Percentiles rank a stretch among this genome's conserved stretches.
Evolutionary conservation across 495 filamentous ascomycete species (phyloP).

Genomic region (Lepraria neglecta): DNA sequence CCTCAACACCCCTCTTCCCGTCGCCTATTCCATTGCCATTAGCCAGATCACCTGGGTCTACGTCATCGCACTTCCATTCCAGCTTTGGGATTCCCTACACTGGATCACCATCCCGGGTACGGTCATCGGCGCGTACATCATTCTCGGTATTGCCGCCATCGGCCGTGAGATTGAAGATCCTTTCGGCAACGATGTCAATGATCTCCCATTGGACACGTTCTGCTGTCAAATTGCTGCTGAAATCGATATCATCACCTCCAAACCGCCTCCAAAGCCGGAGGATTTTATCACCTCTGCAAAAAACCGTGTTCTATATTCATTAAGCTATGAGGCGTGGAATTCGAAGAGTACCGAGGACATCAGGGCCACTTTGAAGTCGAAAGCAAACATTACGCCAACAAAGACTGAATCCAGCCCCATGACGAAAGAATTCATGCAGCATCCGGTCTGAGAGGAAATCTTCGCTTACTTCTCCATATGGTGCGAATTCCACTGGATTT

Average conservation of each 20-base stretch:
- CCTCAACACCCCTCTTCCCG: slow-evolving; percentile 74
- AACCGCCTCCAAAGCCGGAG: slow-evolving; percentile 47
- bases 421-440: slow-evolving; percentile 1
- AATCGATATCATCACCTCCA: slow-evolving; percentile 64
- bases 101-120: slow-evolving; percentile 86
- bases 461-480: too few relatives aligned
- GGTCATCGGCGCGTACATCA: slow-evolving; percentile 79
- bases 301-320: slow-evolving; percentile 64
- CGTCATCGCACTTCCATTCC: slow-evolving; percentile 76
- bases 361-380: slow-evolving; percentile 45
- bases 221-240: slow-evolving; percentile 66
- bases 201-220: slow-evolving; percentile 72
- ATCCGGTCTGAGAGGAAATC: not conserved
- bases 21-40: slow-evolving; percentile 81
- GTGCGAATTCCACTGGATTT: too few relatives aligned
- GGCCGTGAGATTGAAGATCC: slow-evolving; percentile 86
- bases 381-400: slow-evolving; percentile 27
- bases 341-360: slow-evolving; percentile 55
- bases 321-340: slow-evolving; percentile 61
- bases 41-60: slow-evolving; percentile 86
- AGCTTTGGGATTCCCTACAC: slow-evolving; percentile 54
- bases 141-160: slow-evolving; percentile 80
- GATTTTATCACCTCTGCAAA: slow-evolving; percentile 51
- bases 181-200: slow-evolving; percentile 82
- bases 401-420: not conserved